Conservation (phyloP, 163 green algal genomes). For the Chloroidium sp. region DNA sequence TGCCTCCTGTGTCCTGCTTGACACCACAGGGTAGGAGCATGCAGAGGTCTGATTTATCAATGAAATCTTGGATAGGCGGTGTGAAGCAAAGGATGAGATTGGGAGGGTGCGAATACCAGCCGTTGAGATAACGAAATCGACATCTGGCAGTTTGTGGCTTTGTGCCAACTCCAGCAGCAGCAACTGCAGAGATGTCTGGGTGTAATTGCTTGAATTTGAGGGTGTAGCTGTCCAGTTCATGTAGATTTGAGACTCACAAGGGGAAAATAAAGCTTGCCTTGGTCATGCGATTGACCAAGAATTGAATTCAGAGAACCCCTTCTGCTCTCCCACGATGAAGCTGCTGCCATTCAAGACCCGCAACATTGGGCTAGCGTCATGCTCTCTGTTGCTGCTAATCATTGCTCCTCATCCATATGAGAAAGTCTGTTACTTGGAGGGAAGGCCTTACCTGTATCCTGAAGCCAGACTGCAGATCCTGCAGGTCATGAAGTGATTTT, state of each 20-base stretch:
- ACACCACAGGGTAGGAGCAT: not conserved
- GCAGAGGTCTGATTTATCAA: not conserved
- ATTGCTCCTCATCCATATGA: too few relatives aligned
- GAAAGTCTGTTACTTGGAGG: too few relatives aligned
- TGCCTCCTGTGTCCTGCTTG: not conserved
- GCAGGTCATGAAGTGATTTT: not conserved
- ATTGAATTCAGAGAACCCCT: not conserved
- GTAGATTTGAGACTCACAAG: not conserved
- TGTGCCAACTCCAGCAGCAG: not conserved
- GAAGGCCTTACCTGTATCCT: not conserved
- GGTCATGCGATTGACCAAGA: not conserved
- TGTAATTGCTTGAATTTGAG: not conserved
- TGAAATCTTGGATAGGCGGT: too few relatives aligned
- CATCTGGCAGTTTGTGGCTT: not conserved
- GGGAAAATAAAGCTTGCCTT: not conserved
- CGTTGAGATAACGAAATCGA: not conserved
- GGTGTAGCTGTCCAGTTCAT: not conserved
- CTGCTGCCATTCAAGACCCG: not conserved
- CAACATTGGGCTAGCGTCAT: not conserved
- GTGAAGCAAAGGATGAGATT: too few relatives aligned
- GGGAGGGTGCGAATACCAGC: not conserved
- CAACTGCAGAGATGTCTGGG: not conserved
- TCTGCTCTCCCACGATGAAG: not conserved
- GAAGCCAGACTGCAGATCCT: not conserved
- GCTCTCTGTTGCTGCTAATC: too few relatives aligned